Percentiles rank a stretch among this genome's conserved stretches.
These are phyloP conservation scores for Odonthalia washingtoniensis DNA, from an alignment of 31 red algal species.

Conservation along the genomic window DNA sequence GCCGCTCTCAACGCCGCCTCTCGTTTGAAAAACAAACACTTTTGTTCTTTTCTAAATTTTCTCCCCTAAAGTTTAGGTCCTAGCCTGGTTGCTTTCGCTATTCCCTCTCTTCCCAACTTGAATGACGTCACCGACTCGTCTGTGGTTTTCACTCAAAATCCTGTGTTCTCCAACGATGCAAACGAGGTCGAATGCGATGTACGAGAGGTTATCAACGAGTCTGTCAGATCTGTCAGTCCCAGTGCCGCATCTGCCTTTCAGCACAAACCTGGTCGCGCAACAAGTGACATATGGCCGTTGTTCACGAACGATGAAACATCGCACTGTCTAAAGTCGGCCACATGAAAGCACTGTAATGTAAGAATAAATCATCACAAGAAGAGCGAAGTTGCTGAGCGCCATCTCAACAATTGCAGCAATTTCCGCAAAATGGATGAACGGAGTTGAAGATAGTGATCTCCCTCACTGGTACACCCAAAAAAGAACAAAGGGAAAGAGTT, in stretches of 20 bases:
- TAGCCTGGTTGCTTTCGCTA: no score
- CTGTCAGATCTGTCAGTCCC: not conserved
- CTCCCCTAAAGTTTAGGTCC: not conserved
- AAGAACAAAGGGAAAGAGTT: not conserved
- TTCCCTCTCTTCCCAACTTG: no score
- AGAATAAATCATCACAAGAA: not conserved
- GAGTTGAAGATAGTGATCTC: not conserved
- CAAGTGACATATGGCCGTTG: not conserved
- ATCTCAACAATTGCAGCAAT: not conserved
- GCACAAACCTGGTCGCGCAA: not conserved
- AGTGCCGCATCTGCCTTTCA: not conserved
- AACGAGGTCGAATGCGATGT: not conserved
- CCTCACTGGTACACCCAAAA: not conserved
- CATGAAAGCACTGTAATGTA: not conserved
- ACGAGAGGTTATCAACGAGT: not conserved
- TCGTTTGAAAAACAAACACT: not conserved
- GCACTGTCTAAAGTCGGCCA: not conserved
- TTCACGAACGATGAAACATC: not conserved
- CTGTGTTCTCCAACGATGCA: not conserved
- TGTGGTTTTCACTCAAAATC: not conserved
- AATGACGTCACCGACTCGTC: no score
- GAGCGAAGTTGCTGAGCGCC: not conserved
- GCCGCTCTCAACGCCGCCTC: not conserved
- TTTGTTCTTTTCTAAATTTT: not conserved
- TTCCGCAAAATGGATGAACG: not conserved